phyloP scores from a whole-genome alignment of 257 asterid genomes.

The Datura wrightii region DNA sequence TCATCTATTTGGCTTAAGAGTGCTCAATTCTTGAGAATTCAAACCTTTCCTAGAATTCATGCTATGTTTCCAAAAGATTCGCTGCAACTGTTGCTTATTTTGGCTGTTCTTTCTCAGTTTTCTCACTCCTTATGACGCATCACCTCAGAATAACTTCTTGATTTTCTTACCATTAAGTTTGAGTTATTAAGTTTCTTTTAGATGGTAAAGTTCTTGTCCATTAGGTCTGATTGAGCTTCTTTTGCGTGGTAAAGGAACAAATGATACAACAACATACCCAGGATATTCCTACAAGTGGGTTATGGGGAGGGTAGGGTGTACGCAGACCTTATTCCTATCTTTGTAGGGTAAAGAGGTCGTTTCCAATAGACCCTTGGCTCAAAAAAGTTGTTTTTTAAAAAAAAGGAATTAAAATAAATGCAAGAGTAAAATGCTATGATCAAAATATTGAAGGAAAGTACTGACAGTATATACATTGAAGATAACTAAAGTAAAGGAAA shows the following conservation, averaged over 20 bases:
- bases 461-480: background rate
- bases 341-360: too few relatives aligned
- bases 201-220: background rate
- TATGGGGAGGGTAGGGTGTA: background rate
- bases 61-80: background rate
- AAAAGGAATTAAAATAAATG: background rate
- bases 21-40: background rate
- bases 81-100: conserved; percentile 8
- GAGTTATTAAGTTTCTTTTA: conserved; percentile 10
- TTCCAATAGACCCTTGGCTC: too few relatives aligned
- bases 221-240: background rate
- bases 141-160: conserved; percentile 6
- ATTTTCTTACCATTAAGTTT: conserved; percentile 2
- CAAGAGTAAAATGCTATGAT: background rate
- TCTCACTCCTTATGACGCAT: background rate
- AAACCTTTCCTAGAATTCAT: background rate
- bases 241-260: background rate
- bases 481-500: background rate
- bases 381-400: too few relatives aligned
- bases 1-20: background rate
- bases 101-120: conserved; percentile 19
- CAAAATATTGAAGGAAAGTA: background rate
- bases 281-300: background rate
- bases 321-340: too few relatives aligned
- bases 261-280: background rate